Evolutionary conservation across 176 grass and related monocot genomes (phyloP).

Genomic region (Microstegium vimineum): DNA sequence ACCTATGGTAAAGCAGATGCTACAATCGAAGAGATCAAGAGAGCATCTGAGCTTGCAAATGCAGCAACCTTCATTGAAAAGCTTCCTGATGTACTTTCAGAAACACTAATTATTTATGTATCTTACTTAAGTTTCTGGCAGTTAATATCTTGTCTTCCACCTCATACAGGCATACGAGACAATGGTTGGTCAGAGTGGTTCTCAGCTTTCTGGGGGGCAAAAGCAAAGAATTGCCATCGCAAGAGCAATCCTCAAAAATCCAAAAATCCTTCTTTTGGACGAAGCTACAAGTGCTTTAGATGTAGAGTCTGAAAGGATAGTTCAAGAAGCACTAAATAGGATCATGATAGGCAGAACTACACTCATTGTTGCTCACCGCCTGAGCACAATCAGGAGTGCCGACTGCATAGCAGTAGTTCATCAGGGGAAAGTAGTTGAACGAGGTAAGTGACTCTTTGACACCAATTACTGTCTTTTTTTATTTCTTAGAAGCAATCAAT

Average conservation of each 20-base stretch:
- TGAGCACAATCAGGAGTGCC: slow-evolving; percentile 76
- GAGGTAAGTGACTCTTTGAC: slow-evolving; percentile 37
- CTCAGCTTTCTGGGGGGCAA: slow-evolving; percentile 68
- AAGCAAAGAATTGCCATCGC: slow-evolving; percentile 81
- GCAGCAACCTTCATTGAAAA: slow-evolving; percentile 70
- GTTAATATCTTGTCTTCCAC: neutral
- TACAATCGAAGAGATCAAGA: slow-evolving; percentile 68
- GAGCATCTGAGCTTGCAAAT: slow-evolving; percentile 72
- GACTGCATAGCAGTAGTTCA: slow-evolving; percentile 65
- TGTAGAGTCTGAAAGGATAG: slow-evolving; percentile 56
- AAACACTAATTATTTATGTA: slow-evolving; percentile 14
- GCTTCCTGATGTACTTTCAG: slow-evolving; percentile 53
- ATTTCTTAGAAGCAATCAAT: slow-evolving; percentile 2
- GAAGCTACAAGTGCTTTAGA: slow-evolving; percentile 80
- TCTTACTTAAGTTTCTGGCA: neutral
- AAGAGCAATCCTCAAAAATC: slow-evolving; percentile 60
- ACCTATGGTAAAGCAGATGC: slow-evolving; percentile 70
- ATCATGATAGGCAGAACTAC: slow-evolving; percentile 74
- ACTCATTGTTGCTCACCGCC: slow-evolving; percentile 80
- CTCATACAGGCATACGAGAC: slow-evolving; percentile 52
- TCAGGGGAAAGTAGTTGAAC: slow-evolving; percentile 72
- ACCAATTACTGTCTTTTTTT: neutral
- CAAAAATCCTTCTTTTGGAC: slow-evolving; percentile 57
- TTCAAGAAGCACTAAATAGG: slow-evolving; percentile 74
- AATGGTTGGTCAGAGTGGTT: slow-evolving; percentile 55